Percentiles rank a stretch among this genome's conserved stretches.
These are phyloP conservation scores for Fusarium neocosmosporiellum DNA, from an alignment of 2,329 filamentous ascomycete genomes.

Conservation along the genomic window DNA sequence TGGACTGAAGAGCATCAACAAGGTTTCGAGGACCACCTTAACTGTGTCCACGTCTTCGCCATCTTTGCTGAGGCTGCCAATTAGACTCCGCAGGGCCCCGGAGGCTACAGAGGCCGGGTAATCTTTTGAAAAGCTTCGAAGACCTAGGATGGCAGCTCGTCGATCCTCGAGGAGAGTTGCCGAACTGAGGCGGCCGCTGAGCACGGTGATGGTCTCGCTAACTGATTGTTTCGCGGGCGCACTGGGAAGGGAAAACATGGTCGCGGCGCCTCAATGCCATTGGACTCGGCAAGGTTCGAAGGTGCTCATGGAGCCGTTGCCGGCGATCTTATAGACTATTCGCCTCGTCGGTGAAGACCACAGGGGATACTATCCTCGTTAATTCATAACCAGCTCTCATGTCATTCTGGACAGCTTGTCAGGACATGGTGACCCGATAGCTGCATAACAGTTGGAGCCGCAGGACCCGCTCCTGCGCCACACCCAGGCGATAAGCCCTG, in stretches of 20 bases:
- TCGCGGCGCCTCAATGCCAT: conserved; percentile 46
- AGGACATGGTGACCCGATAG: conserved; percentile 32
- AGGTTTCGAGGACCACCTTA: conserved; percentile 92
- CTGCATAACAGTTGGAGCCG: conserved; percentile 33
- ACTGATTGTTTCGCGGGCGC: conserved; percentile 96
- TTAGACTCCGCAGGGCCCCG: conserved; percentile 88
- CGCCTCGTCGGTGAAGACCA: conserved; percentile 11
- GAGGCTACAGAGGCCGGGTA: conserved; percentile 97
- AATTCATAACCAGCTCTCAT: conserved; percentile 1
- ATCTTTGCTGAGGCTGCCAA: conserved; percentile 86
- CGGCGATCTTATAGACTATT: conserved; percentile 11
- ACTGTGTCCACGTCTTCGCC: conserved; percentile 95
- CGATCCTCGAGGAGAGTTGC: conserved; percentile 95
- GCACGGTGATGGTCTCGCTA: conserved; percentile 89
- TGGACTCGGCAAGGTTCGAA: conserved; percentile 33
- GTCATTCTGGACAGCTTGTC: conserved; percentile 40
- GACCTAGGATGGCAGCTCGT: conserved; percentile 88
- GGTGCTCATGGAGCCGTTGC: conserved; percentile 28
- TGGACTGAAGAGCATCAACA: conserved; percentile 89
- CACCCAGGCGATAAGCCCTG: neutral
- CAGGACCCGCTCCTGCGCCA: neutral
- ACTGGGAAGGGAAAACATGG: conserved; percentile 73
- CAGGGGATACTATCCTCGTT: conserved; percentile 27
- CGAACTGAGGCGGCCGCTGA: conserved; percentile 87
- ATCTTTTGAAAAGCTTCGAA: conserved; percentile 95